These are phyloP conservation scores for Neoboletus brunneissimus DNA, from an alignment of 768 basidiomycete species.

Conservation along the genomic window DNA sequence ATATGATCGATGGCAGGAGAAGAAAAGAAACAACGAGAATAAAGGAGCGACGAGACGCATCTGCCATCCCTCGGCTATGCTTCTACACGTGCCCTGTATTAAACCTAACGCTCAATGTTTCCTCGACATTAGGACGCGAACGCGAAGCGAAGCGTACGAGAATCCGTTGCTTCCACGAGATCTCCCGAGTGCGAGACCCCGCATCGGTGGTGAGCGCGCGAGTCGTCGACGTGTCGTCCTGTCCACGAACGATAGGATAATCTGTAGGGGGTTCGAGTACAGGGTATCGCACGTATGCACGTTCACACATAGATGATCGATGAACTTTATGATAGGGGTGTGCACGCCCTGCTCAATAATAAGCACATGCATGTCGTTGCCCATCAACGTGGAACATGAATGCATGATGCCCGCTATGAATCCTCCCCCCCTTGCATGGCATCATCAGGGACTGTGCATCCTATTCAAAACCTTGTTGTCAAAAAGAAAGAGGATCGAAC, in stretches of 20 bases:
- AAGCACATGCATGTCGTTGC: too few species aligned
- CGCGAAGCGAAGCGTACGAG: background rate
- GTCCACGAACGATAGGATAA: background rate
- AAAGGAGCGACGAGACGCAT: background rate
- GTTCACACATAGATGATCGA: background rate
- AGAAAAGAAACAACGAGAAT: too few species aligned
- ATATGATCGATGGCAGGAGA: background rate
- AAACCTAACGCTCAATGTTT: conserved; percentile 8
- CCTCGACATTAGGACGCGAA: background rate
- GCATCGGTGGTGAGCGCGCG: background rate
- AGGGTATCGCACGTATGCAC: background rate
- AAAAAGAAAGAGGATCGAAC: background rate
- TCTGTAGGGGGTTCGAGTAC: too few species aligned
- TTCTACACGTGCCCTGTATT: conserved; percentile 4
- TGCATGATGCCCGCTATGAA: too few species aligned
- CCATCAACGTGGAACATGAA: too few species aligned
- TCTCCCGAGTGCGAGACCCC: background rate
- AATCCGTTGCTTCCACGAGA: background rate
- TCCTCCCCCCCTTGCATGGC: background rate
- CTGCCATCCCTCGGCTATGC: background rate
- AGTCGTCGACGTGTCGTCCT: background rate
- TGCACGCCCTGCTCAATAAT: background rate
- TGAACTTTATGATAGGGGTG: background rate
- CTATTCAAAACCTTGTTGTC: background rate
- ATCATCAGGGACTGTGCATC: background rate